phyloP scores from a whole-genome alignment of 176 grass and related monocot genomes.

The Bothriochloa decipiens region DNA sequence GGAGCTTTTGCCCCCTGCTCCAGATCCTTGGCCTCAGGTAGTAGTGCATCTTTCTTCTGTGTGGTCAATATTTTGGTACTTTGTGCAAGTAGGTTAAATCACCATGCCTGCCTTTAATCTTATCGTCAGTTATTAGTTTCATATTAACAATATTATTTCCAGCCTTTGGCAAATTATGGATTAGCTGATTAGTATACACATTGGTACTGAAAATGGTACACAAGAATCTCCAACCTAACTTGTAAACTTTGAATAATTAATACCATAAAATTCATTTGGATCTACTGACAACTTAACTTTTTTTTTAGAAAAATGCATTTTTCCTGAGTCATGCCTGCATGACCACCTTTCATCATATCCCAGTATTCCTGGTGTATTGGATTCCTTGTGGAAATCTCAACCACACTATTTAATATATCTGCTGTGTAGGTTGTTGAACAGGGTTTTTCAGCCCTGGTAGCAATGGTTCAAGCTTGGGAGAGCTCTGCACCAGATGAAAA shows the following conservation, averaged over 20 bases:
- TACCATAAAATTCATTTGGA: not conserved
- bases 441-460: slow-evolving; percentile 71
- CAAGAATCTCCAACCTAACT: not conserved
- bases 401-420: not conserved
- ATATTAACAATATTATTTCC: not conserved
- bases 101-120: slow-evolving; percentile 15
- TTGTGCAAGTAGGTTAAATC: slow-evolving; percentile 15
- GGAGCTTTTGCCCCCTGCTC: slow-evolving; percentile 65
- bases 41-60: slow-evolving; percentile 30
- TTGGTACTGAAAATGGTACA: not conserved
- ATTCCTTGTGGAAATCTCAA: slow-evolving; percentile 11
- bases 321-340: not conserved
- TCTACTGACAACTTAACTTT: not conserved
- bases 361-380: not conserved
- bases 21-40: slow-evolving; percentile 91
- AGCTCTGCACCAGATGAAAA: no score
- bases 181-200: not conserved
- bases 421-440: slow-evolving; percentile 66
- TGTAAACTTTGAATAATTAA: slow-evolving; percentile 10
- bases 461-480: no score
- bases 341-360: not conserved
- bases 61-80: slow-evolving; percentile 15
- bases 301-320: slow-evolving; percentile 7
- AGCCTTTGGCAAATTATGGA: not conserved
- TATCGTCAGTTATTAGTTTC: not conserved